Base-by-base conservation (phyloP, 192 early-diverging fungal species). In the Gryganskiella cystojenkinii region DNA sequence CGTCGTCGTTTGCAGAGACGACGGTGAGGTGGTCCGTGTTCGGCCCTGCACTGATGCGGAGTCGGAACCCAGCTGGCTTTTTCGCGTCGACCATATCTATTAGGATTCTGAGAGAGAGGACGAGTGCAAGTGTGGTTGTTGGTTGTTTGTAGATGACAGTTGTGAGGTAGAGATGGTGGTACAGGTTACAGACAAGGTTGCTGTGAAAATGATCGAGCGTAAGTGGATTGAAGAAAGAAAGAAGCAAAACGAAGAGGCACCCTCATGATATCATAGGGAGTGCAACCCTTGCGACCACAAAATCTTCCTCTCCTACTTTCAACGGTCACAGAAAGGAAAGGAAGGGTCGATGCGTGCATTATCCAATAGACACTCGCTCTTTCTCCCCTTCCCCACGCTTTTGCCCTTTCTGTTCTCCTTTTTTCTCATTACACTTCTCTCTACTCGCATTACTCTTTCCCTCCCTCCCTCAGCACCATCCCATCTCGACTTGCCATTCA, bases 1-100 rank as follows among this genome's bases (percentile, higher is more conserved):
- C 61, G 42, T 94, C 92, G 45, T 91, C 85, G 63, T 94, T 95
- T 52, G 90, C 78, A 30, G 81, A 72, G 47, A 85, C 54, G 9
- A 25, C 35, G 30, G 60, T 58, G 28, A 84, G 79, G 20, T 67
- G 62, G 49, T 83, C 70, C 10, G 82, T 56, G 2, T 71, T 79
- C 17, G 74, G 50, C 13, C 84, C 86, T 50, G 76, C 72, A 6
- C 54, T 64, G 44, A 86, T 71, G 17, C 67, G 52, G 34, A 88
- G 72, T 55, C 79, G 73, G 30, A 56, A 74, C 7, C 57, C 61
- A 37, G 64, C 70, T 11, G 57, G 61, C 25, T n/a, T 25, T 4
- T 59, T 13, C 0, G 45, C 2, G 14, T 20, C 25, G 24, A 4
- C 7, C 52, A 22, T 25, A 31, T 24, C 13, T n/a, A 19, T 57